Percentiles rank a stretch among this genome's conserved stretches.
phyloP scores from a whole-genome alignment of 2,329 filamentous ascomycete species.

The Blastomyces parvus region DNA sequence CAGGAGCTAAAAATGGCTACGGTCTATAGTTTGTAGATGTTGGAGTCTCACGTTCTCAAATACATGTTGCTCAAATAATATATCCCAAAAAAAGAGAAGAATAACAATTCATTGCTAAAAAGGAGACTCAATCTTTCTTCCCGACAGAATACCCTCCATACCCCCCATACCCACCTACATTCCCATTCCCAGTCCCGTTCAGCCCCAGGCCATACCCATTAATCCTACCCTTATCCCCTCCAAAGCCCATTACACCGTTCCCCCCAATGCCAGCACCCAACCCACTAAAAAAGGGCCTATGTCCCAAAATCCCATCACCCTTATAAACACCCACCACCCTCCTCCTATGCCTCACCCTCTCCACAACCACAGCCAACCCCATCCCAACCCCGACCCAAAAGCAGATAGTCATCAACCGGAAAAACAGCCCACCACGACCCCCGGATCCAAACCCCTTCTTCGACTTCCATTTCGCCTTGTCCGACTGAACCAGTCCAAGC shows the following conservation, averaged over 20 bases:
- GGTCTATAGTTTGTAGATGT: neutral
- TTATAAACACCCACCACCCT: slow-evolving; percentile 23
- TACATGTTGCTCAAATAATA: neutral
- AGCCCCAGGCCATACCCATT: slow-evolving; percentile 50
- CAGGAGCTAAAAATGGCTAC: neutral
- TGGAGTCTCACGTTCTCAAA: neutral
- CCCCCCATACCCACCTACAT: slow-evolving; percentile 17
- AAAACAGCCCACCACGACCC: slow-evolving; percentile 19
- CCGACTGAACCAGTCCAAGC: slow-evolving; percentile 24
- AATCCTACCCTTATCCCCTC: slow-evolving; percentile 43
- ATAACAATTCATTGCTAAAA: neutral
- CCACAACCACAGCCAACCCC: slow-evolving; percentile 30
- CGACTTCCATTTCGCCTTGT: neutral
- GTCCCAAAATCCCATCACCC: slow-evolving; percentile 41
- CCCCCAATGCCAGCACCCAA: neutral
- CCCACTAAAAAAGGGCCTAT: slow-evolving; percentile 1
- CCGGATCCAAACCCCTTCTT: slow-evolving; percentile 3
- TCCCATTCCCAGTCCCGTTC: slow-evolving; percentile 24
- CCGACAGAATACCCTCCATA: slow-evolving; percentile 32
- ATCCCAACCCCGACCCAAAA: slow-evolving; percentile 30
- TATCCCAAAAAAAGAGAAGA: neutral
- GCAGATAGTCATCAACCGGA: slow-evolving; percentile 22
- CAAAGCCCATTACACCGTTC: slow-evolving; percentile 21
- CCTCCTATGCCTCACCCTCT: slow-evolving; percentile 23
- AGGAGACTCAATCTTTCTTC: slow-evolving; percentile 33